Evolutionary conservation across 139 green algal genomes (phyloP).

Genomic region (Monoraphidium neglectum): DNA sequence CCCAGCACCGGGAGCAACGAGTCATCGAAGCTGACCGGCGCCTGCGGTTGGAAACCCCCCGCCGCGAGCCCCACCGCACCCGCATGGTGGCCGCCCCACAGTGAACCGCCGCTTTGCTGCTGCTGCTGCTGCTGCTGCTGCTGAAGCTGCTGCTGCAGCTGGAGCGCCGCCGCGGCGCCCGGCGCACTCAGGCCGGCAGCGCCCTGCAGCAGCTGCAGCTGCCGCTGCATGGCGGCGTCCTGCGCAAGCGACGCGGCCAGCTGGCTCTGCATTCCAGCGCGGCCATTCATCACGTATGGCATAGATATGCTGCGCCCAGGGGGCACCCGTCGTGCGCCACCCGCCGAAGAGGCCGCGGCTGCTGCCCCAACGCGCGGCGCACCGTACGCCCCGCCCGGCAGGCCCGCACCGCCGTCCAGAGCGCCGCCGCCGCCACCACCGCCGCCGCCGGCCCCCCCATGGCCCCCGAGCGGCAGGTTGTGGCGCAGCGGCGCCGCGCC

Average conservation of each 20-base stretch:
- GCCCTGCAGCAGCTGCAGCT: constrained; percentile 22
- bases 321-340: constrained; percentile 6
- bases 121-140: too few species aligned
- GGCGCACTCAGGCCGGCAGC: background rate
- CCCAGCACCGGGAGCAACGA: too few species aligned
- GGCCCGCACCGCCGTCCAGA: background rate
- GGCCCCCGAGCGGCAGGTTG: background rate
- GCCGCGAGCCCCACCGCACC: too few species aligned
- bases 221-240: constrained; percentile 23
- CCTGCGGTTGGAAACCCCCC: too few species aligned
- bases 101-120: too few species aligned
- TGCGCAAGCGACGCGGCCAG: constrained; percentile 14
- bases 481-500: background rate
- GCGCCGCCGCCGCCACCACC: background rate
- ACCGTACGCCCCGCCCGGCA: background rate
- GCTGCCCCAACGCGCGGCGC: background rate
- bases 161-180: too few species aligned
- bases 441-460: constrained; percentile 1
- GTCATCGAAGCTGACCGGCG: too few species aligned
- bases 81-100: too few species aligned
- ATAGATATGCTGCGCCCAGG: constrained; percentile 13
- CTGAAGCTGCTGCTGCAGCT: too few species aligned
- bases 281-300: constrained; percentile 14
- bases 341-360: background rate
- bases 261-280: constrained; percentile 18